Conservation (phyloP, 2,329 filamentous ascomycete genomes). For the Periglandula ipomoeae region DNA sequence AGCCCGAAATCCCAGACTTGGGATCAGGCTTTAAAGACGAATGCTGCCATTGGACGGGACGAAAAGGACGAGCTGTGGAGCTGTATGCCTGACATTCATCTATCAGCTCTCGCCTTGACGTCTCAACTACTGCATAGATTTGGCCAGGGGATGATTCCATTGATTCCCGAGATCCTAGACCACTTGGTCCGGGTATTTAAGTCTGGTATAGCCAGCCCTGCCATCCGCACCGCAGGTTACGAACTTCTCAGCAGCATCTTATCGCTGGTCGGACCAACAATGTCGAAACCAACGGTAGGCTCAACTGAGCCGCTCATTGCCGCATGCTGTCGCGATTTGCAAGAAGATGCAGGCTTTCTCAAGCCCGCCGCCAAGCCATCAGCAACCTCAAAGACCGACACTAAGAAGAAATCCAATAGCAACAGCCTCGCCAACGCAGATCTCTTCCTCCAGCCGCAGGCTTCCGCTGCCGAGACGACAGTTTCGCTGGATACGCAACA, state of each 20-base stretch:
- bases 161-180: conserved; percentile 58
- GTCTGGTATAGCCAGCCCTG: conserved; percentile 39
- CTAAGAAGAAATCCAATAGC: conserved; percentile 14
- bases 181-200: conserved; percentile 64
- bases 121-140: conserved; percentile 48
- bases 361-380: conserved; percentile 25
- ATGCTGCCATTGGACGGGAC: conserved; percentile 65
- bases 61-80: conserved; percentile 75
- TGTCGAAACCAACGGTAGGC: conserved; percentile 57
- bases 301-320: conserved; percentile 54
- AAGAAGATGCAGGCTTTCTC: conserved; percentile 44
- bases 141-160: conserved; percentile 44
- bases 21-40: conserved; percentile 50
- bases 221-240: conserved; percentile 55
- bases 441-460: conserved; percentile 49
- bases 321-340: conserved; percentile 65
- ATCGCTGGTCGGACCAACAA: conserved; percentile 50
- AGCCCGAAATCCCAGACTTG: conserved; percentile 36
- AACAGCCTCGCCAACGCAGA: conserved; percentile 55
- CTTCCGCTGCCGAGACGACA: conserved; percentile 21
- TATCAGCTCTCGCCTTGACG: conserved; percentile 57
- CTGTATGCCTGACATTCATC: conserved; percentile 64
- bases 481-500: conserved; percentile 36
- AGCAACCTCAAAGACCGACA: conserved; percentile 17
- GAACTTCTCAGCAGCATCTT: conserved; percentile 48